Evolutionary conservation across 163 green algal species (phyloP), one percentile per base, ranked within the genome.

Genomic region (Scenedesmus sp.): DNA sequence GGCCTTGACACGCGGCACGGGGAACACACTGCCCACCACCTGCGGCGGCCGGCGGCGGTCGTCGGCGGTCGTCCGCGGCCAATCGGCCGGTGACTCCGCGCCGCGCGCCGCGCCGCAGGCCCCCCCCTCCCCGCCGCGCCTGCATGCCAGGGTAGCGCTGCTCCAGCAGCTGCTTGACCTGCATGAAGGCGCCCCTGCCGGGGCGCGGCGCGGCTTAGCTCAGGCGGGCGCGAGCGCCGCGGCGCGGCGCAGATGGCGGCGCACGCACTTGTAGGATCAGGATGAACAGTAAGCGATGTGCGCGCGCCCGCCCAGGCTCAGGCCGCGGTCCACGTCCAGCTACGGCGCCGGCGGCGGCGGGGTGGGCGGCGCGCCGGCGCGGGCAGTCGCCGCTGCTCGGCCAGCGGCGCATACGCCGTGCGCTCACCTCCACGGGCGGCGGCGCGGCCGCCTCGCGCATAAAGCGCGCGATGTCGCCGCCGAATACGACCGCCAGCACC

Each of bases 111-210:
- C n/a, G n/a, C n/a, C n/a, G n/a, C n/a, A n/a, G n/a, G n/a, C n/a
- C n/a, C n/a, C n/a, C n/a, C n/a, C n/a, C n/a, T n/a, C n/a, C n/a
- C n/a, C n/a, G n/a, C n/a, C n/a, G n/a, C n/a, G n/a, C 82, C 72
- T 88, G 66, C 51, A 87, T 82, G 57, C 76, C 75, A 58, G 79
- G 82, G 29, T 80, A 86, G 34, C 22, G 69, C 64, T 69, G 64
- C 66, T 65, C 60, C 31, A 89, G 33, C 26, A 81, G 70, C 64
- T 85, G 51, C 60, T 78, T 51, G 22, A 81, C 70, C 70, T 89
- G 85, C 75, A 88, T 82, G 76, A 87, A 89, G 70, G 85, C 82
- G 4, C 85, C 82, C 71, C 85, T 87, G 79, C 75, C 65, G 33
- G 2, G 53, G n/a, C 53, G 77, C n/a, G n/a, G n/a, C n/a, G n/a